These are phyloP conservation scores for Arthromyces matolae DNA, from an alignment of 768 basidiomycete species.

Conservation along the genomic window DNA sequence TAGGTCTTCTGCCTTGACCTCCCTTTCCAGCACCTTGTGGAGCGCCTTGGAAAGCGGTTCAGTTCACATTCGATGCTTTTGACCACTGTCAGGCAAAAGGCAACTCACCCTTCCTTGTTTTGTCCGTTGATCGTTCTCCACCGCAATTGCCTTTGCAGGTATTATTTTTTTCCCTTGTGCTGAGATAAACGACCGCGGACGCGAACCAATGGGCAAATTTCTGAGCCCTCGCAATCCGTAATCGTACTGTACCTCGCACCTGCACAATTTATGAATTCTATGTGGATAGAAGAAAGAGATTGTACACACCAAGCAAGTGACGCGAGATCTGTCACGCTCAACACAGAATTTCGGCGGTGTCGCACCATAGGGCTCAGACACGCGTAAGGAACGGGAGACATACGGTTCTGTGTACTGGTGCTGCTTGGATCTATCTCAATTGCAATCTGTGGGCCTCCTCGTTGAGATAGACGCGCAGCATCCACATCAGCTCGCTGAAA, in stretches of 20 bases:
- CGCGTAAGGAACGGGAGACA: conserved; percentile 2
- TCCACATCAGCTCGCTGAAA: conserved; percentile 46
- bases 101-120: conserved; percentile 52
- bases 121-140: conserved; percentile 49
- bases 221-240: conserved; percentile 66
- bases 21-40: conserved; percentile 74
- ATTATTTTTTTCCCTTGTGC: conserved; percentile 56
- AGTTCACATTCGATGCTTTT: neutral
- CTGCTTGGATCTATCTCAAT: conserved; percentile 28
- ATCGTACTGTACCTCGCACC: conserved; percentile 81
- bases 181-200: conserved; percentile 57
- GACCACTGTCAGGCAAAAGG: neutral
- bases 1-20: conserved; percentile 58
- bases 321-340: conserved; percentile 64
- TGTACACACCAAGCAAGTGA: conserved; percentile 56
- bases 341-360: conserved; percentile 41
- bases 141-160: conserved; percentile 48
- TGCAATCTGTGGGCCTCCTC: conserved; percentile 29
- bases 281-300: neutral
- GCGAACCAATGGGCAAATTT: conserved; percentile 39
- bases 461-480: conserved; percentile 18
- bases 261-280: conserved; percentile 21
- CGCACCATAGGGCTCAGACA: conserved; percentile 34
- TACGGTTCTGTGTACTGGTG: neutral
- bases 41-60: conserved; percentile 65